Evolutionary conservation across 495 filamentous ascomycete genomes (phyloP).

Genomic region (Recurvomyces mirabilis): DNA sequence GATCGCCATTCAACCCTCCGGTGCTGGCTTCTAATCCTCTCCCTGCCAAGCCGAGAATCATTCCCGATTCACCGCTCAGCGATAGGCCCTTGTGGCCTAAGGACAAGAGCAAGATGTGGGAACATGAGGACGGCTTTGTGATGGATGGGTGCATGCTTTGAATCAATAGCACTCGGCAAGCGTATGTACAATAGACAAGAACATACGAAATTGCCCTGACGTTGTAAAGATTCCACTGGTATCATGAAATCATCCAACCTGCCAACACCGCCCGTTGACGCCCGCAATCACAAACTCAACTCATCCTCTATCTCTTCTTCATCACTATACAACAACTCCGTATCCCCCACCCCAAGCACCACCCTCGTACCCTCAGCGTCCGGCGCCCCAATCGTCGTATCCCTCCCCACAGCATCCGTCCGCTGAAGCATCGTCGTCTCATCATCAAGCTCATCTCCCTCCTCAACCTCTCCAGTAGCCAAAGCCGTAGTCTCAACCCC

Average conservation of each 20-base stretch:
- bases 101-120: too few species aligned
- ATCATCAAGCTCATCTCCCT: constrained; percentile 27
- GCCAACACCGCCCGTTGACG: not conserved
- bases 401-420: constrained; percentile 8
- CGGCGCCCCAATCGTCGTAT: constrained; percentile 15
- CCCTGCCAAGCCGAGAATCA: too few species aligned
- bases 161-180: too few species aligned
- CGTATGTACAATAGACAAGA: too few species aligned
- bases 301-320: not conserved
- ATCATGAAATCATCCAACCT: not conserved
- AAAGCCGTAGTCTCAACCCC: constrained; percentile 1
- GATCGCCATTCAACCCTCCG: too few species aligned
- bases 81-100: too few species aligned
- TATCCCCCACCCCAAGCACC: constrained; percentile 7
- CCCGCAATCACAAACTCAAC: not conserved
- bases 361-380: constrained; percentile 18
- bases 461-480: constrained; percentile 27
- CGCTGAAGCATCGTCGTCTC: constrained; percentile 5
- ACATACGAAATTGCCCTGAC: too few species aligned
- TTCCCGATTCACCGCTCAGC: too few species aligned
- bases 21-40: too few species aligned
- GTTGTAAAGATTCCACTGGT: not conserved
- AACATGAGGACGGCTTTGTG: too few species aligned
- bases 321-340: constrained; percentile 8
- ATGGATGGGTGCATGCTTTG: too few species aligned